Base-by-base conservation (phyloP, 345 rosid genomes). In the Salix viminalis region DNA sequence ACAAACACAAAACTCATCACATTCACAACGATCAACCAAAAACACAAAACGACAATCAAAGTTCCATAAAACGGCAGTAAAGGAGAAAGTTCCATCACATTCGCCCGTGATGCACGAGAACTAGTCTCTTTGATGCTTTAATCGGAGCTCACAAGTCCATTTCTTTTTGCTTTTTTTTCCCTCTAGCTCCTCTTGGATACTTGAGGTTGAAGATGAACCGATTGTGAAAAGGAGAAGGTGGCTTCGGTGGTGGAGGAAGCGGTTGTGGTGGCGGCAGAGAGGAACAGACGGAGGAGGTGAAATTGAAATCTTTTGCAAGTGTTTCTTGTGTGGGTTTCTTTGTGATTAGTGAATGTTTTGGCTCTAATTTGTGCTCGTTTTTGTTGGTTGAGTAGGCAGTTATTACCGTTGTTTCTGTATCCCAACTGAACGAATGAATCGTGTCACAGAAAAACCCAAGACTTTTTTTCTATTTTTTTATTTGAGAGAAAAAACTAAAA, bases 21-120 rank as follows among this genome's bases (percentile, higher is more conserved):
- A 34, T 34, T 15, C 1, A 23, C 24, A 36, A 4, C 65, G 46
- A 80, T 24, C 14, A 32, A 68, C 71, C 6, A 52, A 14, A 14
- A 30, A 41, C n/a, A 16, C 69, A 32, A 72, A 68, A n/a, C 60
- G 62, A 39, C 48, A 34, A 9, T 18, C 36, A 5, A 39, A 26
- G 5, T 21, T 24, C 42, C 6, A 41, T 14, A 9, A 44, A 52
- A 67, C 44, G n/a, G 65, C n/a, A 19, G 41, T 42, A 13, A 5
- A 28, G 30, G 28, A n/a, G n/a, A n/a, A n/a, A n/a, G n/a, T n/a
- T n/a, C n/a, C n/a, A n/a, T n/a, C n/a, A n/a, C n/a, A n/a, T n/a
- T 92, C 93, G 96, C 16, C 99, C 97, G 77, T 95, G 99, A 86
- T 97, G 89, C 74, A 95, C 99, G 69, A 95, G 86, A 36, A 93